These are phyloP conservation scores for Botrytis squamosa DNA, from an alignment of 2,329 filamentous ascomycete species.

Conservation along the genomic window DNA sequence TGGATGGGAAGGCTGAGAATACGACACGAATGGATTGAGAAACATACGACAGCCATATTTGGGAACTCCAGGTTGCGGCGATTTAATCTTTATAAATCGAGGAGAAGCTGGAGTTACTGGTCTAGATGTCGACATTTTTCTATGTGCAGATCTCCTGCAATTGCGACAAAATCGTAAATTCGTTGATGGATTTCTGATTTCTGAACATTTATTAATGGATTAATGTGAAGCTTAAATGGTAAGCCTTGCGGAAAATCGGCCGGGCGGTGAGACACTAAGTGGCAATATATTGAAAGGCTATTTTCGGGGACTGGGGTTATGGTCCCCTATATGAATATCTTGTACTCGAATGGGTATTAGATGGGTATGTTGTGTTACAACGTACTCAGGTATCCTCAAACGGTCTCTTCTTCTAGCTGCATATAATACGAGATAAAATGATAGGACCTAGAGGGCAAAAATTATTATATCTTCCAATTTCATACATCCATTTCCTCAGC, in stretches of 20 bases:
- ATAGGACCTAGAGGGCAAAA: neutral
- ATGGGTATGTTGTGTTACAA: neutral
- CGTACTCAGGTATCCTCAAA: neutral
- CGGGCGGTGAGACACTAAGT: slow-evolving; percentile 10
- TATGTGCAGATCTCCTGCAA: slow-evolving; percentile 4
- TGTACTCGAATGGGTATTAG: neutral
- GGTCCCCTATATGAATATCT: slow-evolving; percentile 6
- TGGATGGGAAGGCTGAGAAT: slow-evolving; percentile 31
- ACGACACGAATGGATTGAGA: slow-evolving; percentile 18
- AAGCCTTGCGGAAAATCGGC: slow-evolving; percentile 20
- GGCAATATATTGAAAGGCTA: slow-evolving; percentile 18
- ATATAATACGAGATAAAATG: neutral
- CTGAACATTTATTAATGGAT: neutral
- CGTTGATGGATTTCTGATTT: neutral
- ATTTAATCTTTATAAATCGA: slow-evolving; percentile 51
- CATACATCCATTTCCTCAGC: neutral
- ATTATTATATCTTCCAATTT: neutral
- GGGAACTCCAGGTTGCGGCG: slow-evolving; percentile 56
- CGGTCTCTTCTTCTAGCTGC: no score
- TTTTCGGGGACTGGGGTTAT: neutral
- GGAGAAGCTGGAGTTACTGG: slow-evolving; percentile 38
- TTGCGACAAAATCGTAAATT: slow-evolving; percentile 18
- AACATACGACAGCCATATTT: slow-evolving; percentile 63
- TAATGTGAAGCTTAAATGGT: slow-evolving; percentile 13
- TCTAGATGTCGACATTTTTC: slow-evolving; percentile 34